Conservation (phyloP, 2,329 filamentous ascomycete genomes). For the Paraphoma sp. region DNA sequence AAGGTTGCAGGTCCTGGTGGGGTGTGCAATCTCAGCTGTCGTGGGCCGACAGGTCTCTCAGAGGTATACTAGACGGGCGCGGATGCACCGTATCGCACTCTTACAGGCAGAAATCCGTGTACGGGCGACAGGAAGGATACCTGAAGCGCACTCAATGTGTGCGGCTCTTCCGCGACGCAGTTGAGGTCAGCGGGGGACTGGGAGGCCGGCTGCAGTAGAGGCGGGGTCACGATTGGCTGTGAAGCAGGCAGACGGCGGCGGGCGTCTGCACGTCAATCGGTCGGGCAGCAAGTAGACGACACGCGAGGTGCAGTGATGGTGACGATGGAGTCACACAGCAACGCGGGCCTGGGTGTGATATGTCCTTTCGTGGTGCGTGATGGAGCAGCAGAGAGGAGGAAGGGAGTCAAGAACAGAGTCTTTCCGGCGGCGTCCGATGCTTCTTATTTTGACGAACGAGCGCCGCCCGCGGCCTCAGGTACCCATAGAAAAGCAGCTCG, state of each 20-base stretch:
- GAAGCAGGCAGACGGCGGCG: conserved; percentile 25
- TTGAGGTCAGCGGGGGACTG: conserved; percentile 26
- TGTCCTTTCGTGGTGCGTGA: conserved; percentile 6
- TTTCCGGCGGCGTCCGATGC: conserved; percentile 31
- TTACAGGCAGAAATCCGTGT: conserved; percentile 14
- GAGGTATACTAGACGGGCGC: conserved; percentile 26
- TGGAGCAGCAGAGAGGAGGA: conserved; percentile 21
- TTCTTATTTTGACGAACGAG: conserved; percentile 30
- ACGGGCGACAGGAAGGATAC: conserved; percentile 34
- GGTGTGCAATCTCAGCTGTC: conserved; percentile 12
- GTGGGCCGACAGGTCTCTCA: conserved; percentile 28
- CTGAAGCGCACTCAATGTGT: conserved; percentile 21
- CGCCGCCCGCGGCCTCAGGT: conserved; percentile 26
- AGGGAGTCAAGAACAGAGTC: conserved; percentile 14
- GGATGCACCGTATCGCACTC: conserved; percentile 24
- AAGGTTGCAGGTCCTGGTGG: conserved; percentile 22
- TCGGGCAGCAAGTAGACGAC: conserved; percentile 37
- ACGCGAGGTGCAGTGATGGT: conserved; percentile 14
- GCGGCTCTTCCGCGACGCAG: conserved; percentile 37
- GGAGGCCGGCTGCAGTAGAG: conserved; percentile 24
- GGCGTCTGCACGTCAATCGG: conserved; percentile 42
- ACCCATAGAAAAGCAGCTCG: conserved; percentile 30
- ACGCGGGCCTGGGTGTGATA: conserved; percentile 8
- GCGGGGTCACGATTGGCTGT: conserved; percentile 36
- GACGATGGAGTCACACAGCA: conserved; percentile 20